phyloP scores from a whole-genome alignment of 768 basidiomycete species.

The Tylopilus sp. region DNA sequence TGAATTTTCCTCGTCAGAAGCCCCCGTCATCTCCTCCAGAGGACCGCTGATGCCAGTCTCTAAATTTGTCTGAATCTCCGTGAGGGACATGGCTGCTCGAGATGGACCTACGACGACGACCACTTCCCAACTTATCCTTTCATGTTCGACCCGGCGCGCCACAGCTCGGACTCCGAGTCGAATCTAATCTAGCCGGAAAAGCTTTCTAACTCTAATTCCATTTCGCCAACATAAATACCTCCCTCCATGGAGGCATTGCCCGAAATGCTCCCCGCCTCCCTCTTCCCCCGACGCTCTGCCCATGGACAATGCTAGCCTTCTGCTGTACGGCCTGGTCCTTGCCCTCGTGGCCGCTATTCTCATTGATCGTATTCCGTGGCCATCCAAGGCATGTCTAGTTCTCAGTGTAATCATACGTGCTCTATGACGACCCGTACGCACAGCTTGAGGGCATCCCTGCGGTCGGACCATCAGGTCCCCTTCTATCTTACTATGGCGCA shows the following conservation, averaged over 20 bases:
- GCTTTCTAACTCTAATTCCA: conserved; percentile 31
- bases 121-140: conserved; percentile 1
- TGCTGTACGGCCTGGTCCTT: conserved; percentile 19
- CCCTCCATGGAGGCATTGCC: conserved; percentile 17
- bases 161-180: conserved; percentile 18
- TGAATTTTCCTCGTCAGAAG: conserved; percentile 17
- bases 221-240: conserved; percentile 33
- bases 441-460: conserved; percentile 35
- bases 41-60: conserved; percentile 6
- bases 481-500: conserved; percentile 34
- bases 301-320: conserved; percentile 24
- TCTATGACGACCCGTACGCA: conserved; percentile 2
- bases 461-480: conserved; percentile 32
- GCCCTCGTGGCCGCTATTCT: conserved; percentile 10
- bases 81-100: conserved; percentile 20
- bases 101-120: neutral
- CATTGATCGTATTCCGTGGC: conserved; percentile 20
- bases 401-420: neutral
- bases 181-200: conserved; percentile 30
- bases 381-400: conserved; percentile 23
- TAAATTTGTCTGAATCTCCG: conserved; percentile 11
- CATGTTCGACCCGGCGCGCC: conserved; percentile 16
- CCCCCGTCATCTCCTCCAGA: conserved; percentile 18
- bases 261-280: conserved; percentile 28
- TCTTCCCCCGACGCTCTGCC: conserved; percentile 20